Base-by-base conservation (phyloP, 2,329 filamentous ascomycete genomes). In the Zymoseptoria brevis region DNA sequence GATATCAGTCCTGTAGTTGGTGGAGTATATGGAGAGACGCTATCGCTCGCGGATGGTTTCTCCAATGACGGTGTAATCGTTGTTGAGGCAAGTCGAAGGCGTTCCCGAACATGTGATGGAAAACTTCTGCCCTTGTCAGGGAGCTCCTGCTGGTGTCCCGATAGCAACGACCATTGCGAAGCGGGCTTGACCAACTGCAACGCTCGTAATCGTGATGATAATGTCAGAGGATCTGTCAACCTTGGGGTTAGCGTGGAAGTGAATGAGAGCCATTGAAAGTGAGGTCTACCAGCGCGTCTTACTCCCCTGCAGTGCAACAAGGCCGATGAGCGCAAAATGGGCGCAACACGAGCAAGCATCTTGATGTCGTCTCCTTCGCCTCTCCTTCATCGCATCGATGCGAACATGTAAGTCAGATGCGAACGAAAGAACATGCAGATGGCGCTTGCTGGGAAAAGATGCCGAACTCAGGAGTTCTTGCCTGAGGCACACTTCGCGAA, bases 1-100 rank as follows among this genome's bases (percentile, higher is more conserved):
- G 89, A 87, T 29, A 95, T 75, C 4, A 94, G 69, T 13, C 90
- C 89, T 0, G 83, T 83, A 16, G 78, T 86, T 2, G 90, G 89
- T n/a, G 86, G 81, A n/a, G 75, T 72, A 71, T 93, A 29, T 16
- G n/a, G 51, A 19, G 24, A 53, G 19, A 26, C 19, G 24, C 19
- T 9, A 11, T 5, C 26, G 51, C 19, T 16, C 35, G 4, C 35
- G 2, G 35, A 6, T 45, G 5, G 2, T 5, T 45, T n/a, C 35
- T n/a, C 7, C 35, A 2, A 45, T 2, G 35, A 45, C 35, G 35
- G 35, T 16, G 35, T 45, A n/a, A n/a, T 45, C 13, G 35, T 45
- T n/a, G 35, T 45, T 45, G 35, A 45, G 11, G 7, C 35, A 16
- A n/a, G 7, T n/a, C 35, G 35, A 45, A 45, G 35, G 35, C 13